Conservation (phyloP, 441 rosid genomes). For the Pelargonium cotyledonis region DNA sequence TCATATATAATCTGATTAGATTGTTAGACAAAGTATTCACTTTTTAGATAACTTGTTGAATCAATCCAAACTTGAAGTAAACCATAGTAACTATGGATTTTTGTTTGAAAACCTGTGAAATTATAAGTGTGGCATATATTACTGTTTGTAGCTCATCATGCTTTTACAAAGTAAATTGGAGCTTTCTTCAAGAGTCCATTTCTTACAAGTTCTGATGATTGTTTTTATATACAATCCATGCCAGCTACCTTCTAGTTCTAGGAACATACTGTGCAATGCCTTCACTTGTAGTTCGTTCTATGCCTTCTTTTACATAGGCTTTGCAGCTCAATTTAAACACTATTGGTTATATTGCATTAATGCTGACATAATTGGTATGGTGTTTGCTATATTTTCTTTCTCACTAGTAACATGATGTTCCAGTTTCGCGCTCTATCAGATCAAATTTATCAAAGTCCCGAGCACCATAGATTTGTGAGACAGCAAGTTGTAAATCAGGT, state of each 20-base stretch:
- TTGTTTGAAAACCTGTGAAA: neutral
- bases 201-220: neutral
- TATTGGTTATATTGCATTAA: constrained; percentile 1
- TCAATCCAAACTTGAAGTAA: neutral
- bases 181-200: neutral
- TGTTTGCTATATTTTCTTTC: constrained; percentile 19
- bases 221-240: neutral
- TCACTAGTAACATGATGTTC: constrained; percentile 25
- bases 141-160: neutral
- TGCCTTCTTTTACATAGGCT: neutral
- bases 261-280: too few relatives aligned
- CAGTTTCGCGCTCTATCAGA: constrained; percentile 52
- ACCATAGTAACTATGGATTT: neutral
- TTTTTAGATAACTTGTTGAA: neutral
- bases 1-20: neutral
- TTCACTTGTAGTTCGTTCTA: too few relatives aligned
- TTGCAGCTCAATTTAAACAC: neutral
- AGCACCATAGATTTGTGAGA: constrained; percentile 47
- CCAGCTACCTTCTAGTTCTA: neutral
- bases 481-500: constrained; percentile 43
- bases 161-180: neutral
- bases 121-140: neutral
- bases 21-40: neutral
- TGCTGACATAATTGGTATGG: constrained; percentile 7
- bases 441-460: constrained; percentile 39